These are phyloP conservation scores for Colletotrichum salicis DNA, from an alignment of 2,329 filamentous ascomycete genomes.

Conservation along the genomic window DNA sequence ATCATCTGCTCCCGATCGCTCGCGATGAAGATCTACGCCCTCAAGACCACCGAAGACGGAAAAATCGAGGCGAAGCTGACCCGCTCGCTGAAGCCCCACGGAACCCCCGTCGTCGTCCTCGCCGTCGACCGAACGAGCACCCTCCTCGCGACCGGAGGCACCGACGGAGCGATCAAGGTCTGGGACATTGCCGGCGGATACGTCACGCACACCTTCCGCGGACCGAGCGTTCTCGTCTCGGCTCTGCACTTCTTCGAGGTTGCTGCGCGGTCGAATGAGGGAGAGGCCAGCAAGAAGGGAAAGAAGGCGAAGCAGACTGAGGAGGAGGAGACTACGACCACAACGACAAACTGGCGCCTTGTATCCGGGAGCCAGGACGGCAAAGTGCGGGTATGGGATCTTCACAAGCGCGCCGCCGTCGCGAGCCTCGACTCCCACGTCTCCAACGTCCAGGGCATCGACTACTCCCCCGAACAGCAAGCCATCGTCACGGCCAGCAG, in stretches of 20 bases:
- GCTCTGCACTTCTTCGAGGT: slow-evolving; percentile 92
- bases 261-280: slow-evolving; percentile 54
- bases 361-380: slow-evolving; percentile 95
- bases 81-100: slow-evolving; percentile 88
- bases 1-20: slow-evolving; percentile 94
- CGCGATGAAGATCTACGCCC: slow-evolving; percentile 89
- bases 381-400: slow-evolving; percentile 89
- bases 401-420: slow-evolving; percentile 82
- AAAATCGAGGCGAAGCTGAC: slow-evolving; percentile 74
- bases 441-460: slow-evolving; percentile 88
- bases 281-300: slow-evolving; percentile 53
- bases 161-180: slow-evolving; percentile 93
- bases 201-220: slow-evolving; percentile 94
- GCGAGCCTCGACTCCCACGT: slow-evolving; percentile 90
- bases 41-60: slow-evolving; percentile 69
- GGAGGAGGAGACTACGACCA: slow-evolving; percentile 50
- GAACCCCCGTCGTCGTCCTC: slow-evolving; percentile 87
- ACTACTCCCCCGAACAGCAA: slow-evolving; percentile 81
- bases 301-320: slow-evolving; percentile 57
- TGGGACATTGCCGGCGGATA: slow-evolving; percentile 95
- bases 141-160: slow-evolving; percentile 89
- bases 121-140: slow-evolving; percentile 89
- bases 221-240: slow-evolving; percentile 90
- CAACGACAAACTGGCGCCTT: slow-evolving; percentile 74
- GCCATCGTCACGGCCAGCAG: slow-evolving; percentile 84